Evolutionary conservation across 495 filamentous ascomycete genomes (phyloP).

Genomic region (Daldinia concentrica): DNA sequence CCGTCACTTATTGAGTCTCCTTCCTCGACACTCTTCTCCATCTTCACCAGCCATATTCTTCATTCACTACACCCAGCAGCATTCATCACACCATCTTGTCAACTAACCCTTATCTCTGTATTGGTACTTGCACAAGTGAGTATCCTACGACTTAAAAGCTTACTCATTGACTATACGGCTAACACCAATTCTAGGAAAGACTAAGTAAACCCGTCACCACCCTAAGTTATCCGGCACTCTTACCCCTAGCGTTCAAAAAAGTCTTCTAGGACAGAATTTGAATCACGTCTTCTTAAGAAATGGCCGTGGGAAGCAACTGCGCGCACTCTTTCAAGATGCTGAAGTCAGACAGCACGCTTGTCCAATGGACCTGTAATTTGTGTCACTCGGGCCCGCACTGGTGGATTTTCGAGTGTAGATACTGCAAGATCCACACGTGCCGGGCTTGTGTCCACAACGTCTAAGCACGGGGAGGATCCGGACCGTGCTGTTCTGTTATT

Average conservation of each 20-base stretch:
- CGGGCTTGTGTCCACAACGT: slow-evolving; percentile 69
- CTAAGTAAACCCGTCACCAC: slow-evolving; percentile 17
- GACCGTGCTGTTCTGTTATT: slow-evolving; percentile 24
- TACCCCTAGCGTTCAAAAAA: slow-evolving; percentile 13
- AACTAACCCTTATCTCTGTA: slow-evolving; percentile 2
- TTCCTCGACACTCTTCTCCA: slow-evolving; percentile 3
- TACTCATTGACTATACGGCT: slow-evolving; percentile 2
- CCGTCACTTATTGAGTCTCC: not conserved
- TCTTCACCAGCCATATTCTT: slow-evolving; percentile 11
- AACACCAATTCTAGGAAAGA: slow-evolving; percentile 18
- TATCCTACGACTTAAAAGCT: slow-evolving; percentile 4
- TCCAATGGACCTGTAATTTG: slow-evolving; percentile 80
- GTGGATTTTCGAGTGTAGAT: slow-evolving; percentile 82
- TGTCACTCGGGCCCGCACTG: slow-evolving; percentile 83
- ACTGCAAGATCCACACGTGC: slow-evolving; percentile 81
- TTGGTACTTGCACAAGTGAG: not conserved
- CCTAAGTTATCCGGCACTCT: slow-evolving; percentile 8
- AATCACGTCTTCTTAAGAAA: slow-evolving; percentile 46
- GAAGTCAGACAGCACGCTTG: slow-evolving; percentile 77
- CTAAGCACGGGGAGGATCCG: slow-evolving; percentile 43
- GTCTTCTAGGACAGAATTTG: slow-evolving; percentile 9
- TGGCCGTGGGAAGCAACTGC: slow-evolving; percentile 72
- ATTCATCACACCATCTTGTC: slow-evolving; percentile 2
- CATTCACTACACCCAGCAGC: slow-evolving; percentile 4
- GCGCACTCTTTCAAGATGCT: slow-evolving; percentile 78